Conservation (phyloP, 1,284 basidiomycete species). For the Pisolithus thermaeus region DNA sequence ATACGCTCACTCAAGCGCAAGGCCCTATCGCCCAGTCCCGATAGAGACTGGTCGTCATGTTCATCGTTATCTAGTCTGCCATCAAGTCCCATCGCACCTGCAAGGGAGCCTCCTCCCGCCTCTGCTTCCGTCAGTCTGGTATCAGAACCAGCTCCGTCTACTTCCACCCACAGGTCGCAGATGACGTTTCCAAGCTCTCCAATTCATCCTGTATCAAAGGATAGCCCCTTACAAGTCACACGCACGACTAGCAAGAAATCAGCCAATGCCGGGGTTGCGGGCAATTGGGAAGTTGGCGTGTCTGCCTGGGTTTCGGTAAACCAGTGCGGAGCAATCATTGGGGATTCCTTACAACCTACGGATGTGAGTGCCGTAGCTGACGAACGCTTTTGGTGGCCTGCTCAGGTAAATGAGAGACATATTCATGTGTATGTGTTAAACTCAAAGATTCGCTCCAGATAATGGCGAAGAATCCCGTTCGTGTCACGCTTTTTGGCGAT, state of each 20-base stretch:
- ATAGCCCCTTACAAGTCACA: conserved; percentile 17
- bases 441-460: conserved; percentile 13
- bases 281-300: conserved; percentile 25
- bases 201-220: conserved; percentile 4
- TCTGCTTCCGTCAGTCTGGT: conserved; percentile 2
- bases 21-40: conserved; percentile 8
- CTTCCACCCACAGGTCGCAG: conserved; percentile 7
- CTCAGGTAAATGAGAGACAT: conserved; percentile 30
- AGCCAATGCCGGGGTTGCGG: conserved; percentile 6
- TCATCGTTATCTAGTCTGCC: conserved; percentile 27
- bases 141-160: neutral
- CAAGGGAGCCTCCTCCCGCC: conserved; percentile 8
- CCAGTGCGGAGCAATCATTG: conserved; percentile 27
- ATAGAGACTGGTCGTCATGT: conserved; percentile 13
- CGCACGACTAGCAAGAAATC: conserved; percentile 18
- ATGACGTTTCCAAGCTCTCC: conserved; percentile 13
- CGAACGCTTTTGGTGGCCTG: conserved; percentile 48
- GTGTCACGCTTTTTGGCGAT: conserved; percentile 27
- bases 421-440: conserved; percentile 4
- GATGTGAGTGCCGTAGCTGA: conserved; percentile 6
- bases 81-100: conserved; percentile 8
- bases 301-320: conserved; percentile 40
- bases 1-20: conserved; percentile 24
- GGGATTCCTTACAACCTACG: conserved; percentile 14
- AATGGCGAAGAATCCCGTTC: conserved; percentile 25